Evolutionary conservation across 495 filamentous ascomycete genomes (phyloP).

Genomic region (Penicillium fimorum): DNA sequence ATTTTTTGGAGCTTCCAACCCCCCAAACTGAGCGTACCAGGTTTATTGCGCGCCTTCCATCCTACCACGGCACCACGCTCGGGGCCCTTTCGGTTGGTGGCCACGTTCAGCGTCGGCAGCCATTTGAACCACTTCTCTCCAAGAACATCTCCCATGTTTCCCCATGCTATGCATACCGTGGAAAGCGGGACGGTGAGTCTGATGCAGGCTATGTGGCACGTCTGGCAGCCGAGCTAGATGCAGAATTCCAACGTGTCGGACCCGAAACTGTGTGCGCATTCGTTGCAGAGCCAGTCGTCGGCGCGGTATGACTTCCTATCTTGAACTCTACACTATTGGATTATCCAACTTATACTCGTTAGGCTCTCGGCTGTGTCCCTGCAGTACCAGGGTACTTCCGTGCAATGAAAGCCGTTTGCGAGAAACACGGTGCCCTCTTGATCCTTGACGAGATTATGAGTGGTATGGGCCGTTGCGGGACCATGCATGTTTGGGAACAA

Average conservation of each 20-base stretch:
- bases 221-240: slow-evolving; percentile 66
- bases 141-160: slow-evolving; percentile 62
- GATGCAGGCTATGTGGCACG: slow-evolving; percentile 55
- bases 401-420: slow-evolving; percentile 61
- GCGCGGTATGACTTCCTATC: slow-evolving; percentile 41
- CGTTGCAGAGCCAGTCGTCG: slow-evolving; percentile 69
- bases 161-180: slow-evolving; percentile 66
- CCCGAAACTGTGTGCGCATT: slow-evolving; percentile 74
- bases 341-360: neutral
- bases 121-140: slow-evolving; percentile 65
- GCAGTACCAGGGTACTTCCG: slow-evolving; percentile 62
- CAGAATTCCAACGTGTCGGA: slow-evolving; percentile 69
- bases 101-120: slow-evolving; percentile 59
- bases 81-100: slow-evolving; percentile 65
- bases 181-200: slow-evolving; percentile 47
- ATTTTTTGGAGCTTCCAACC: slow-evolving; percentile 52
- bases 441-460: slow-evolving; percentile 81
- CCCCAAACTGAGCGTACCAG: slow-evolving; percentile 49
- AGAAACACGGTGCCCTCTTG: slow-evolving; percentile 63
- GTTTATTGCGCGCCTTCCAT: slow-evolving; percentile 66
- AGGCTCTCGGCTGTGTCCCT: slow-evolving; percentile 61
- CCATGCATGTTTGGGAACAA: slow-evolving; percentile 65
- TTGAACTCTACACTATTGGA: neutral
- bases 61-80: slow-evolving; percentile 72
- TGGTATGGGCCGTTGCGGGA: slow-evolving; percentile 70